These are phyloP conservation scores for Fusarium cicatricum DNA, from an alignment of 2,329 filamentous ascomycete genomes.

Conservation along the genomic window DNA sequence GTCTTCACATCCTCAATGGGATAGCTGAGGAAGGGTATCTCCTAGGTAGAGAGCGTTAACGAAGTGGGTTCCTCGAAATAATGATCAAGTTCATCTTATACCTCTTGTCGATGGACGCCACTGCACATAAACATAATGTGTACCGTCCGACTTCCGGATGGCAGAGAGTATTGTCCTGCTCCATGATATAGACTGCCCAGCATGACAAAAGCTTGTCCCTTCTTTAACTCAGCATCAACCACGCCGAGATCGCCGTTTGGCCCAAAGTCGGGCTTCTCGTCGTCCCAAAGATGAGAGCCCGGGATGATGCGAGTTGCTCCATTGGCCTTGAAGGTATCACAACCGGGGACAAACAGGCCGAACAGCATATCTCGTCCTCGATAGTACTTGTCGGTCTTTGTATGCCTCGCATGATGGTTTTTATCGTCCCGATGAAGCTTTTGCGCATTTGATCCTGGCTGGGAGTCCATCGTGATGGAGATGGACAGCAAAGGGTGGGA, in stretches of 20 bases:
- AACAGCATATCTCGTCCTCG: constrained; percentile 47
- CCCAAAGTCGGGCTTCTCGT: constrained; percentile 48
- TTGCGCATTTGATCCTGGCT: constrained; percentile 44
- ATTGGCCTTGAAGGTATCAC: constrained; percentile 47
- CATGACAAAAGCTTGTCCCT: constrained; percentile 50
- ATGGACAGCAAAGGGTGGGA: constrained; percentile 49
- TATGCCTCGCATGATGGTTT: constrained; percentile 49
- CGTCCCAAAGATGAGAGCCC: constrained; percentile 50
- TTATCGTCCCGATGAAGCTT: constrained; percentile 50
- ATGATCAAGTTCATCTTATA: neutral
- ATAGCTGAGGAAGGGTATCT: constrained; percentile 42
- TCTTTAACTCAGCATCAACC: constrained; percentile 44
- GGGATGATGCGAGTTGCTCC: constrained; percentile 49
- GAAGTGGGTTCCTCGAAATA: neutral
- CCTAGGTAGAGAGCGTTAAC: constrained; percentile 7
- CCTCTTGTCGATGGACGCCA: constrained; percentile 48
- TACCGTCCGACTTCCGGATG: constrained; percentile 45
- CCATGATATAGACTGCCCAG: constrained; percentile 50
- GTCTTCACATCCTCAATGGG: constrained; percentile 49
- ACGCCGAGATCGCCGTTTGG: constrained; percentile 37
- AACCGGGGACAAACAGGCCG: constrained; percentile 48
- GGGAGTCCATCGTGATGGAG: constrained; percentile 48
- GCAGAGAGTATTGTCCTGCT: constrained; percentile 43
- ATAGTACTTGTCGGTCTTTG: constrained; percentile 8
- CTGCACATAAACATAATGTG: constrained; percentile 52